These are phyloP conservation scores for Ganoderma boninense DNA, from an alignment of 1,284 basidiomycete genomes.

Conservation along the genomic window DNA sequence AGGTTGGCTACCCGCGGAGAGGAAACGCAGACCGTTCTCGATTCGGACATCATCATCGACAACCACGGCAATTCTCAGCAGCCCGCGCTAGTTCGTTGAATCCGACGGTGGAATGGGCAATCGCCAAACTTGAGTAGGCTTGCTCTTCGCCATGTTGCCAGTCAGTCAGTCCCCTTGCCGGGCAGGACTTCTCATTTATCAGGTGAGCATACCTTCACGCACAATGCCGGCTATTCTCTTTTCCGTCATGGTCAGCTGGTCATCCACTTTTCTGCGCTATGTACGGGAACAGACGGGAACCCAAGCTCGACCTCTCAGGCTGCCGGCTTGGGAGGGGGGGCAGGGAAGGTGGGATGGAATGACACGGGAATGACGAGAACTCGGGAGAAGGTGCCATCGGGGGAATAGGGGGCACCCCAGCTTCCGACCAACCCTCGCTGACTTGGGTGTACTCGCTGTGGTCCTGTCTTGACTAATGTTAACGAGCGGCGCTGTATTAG, in stretches of 20 bases:
- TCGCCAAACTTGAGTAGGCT: too few species aligned
- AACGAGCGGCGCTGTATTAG: neutral
- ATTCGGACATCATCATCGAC: too few species aligned
- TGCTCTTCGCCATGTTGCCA: too few species aligned
- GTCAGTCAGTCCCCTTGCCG: too few species aligned
- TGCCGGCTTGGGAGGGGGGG: neutral
- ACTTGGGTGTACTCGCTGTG: neutral
- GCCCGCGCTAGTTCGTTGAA: too few species aligned
- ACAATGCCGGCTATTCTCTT: neutral
- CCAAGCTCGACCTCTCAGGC: neutral
- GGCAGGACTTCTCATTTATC: neutral
- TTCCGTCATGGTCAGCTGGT: conserved; percentile 2
- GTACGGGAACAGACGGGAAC: neutral
- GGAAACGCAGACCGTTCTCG: too few species aligned
- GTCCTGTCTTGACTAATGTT: neutral
- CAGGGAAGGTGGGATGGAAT: neutral
- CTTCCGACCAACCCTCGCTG: conserved; percentile 5
- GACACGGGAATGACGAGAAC: neutral
- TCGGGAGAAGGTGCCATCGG: neutral
- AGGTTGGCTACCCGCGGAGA: too few species aligned
- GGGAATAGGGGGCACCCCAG: neutral
- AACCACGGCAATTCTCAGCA: too few species aligned
- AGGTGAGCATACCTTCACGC: neutral
- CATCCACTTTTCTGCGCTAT: neutral
- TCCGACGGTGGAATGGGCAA: too few species aligned